These are phyloP conservation scores for Hypericum perforatum DNA, from an alignment of 345 rosid genomes.

Conservation along the genomic window DNA sequence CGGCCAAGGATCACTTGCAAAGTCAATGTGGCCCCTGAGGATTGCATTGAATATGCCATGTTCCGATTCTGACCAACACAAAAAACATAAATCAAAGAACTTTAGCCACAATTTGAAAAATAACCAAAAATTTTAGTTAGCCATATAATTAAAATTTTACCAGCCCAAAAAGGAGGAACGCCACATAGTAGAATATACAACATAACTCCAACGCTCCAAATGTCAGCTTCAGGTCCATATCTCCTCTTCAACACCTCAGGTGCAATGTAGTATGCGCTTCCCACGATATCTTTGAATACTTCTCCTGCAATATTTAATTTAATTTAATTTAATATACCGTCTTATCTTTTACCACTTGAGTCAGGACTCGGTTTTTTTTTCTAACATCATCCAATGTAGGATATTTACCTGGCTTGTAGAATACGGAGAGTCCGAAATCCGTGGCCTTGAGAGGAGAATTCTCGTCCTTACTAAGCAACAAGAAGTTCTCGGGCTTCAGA, in stretches of 20 bases:
- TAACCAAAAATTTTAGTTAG: background rate
- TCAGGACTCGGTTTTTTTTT: background rate
- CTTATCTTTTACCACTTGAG: background rate
- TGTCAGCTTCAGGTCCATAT: conserved; percentile 75
- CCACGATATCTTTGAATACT: conserved; percentile 54
- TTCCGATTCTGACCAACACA: conserved; percentile 53
- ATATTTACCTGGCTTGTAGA: conserved; percentile 71
- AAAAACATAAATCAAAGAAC: background rate
- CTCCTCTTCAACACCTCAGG: conserved; percentile 87
- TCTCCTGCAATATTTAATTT: conserved; percentile 36
- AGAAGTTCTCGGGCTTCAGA: conserved; percentile 91
- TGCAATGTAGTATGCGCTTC: conserved; percentile 86
- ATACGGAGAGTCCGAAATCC: conserved; percentile 80
- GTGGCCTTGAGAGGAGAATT: conserved; percentile 86
- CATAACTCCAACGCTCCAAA: conserved; percentile 77
- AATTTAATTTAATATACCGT: too few relatives aligned
- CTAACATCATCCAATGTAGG: background rate
- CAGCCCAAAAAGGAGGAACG: conserved; percentile 96
- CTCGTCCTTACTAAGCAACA: conserved; percentile 67
- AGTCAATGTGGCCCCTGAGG: conserved; percentile 66
- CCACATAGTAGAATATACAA: conserved; percentile 80
- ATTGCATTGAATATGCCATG: conserved; percentile 91
- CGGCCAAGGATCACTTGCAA: conserved; percentile 92
- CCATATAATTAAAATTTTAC: conserved; percentile 21
- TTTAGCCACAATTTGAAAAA: background rate